phyloP scores from a whole-genome alignment of 148 eudicot species.

The Vaccinium myrtillus region DNA sequence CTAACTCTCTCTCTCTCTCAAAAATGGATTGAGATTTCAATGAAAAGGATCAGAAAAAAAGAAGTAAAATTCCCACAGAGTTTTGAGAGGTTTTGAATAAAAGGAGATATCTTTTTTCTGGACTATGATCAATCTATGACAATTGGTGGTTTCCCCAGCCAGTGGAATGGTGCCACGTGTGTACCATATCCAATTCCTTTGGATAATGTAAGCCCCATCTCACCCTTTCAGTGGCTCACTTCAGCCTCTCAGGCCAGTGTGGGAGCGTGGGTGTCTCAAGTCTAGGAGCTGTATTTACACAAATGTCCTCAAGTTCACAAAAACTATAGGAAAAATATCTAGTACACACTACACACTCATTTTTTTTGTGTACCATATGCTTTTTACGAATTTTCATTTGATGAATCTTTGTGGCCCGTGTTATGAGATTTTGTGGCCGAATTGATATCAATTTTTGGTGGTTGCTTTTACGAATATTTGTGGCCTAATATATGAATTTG shows the following conservation, averaged over 20 bases:
- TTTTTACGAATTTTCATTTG: too few species aligned
- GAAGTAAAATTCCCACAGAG: neutral
- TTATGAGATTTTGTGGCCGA: too few species aligned
- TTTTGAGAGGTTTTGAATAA: slow-evolving; percentile 15
- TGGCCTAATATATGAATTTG: too few species aligned
- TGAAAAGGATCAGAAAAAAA: neutral
- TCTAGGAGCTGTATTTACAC: too few species aligned
- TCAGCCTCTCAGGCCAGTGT: neutral
- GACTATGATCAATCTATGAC: slow-evolving; percentile 10
- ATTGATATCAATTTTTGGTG: too few species aligned
- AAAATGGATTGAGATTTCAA: neutral
- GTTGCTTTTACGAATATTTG: too few species aligned
- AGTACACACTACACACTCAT: too few species aligned
- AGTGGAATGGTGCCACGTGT: slow-evolving; percentile 39
- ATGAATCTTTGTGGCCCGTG: too few species aligned
- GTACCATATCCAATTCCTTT: slow-evolving; percentile 42
- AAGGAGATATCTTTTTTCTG: slow-evolving; percentile 27
- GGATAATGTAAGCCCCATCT: slow-evolving; percentile 31
- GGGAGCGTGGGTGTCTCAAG: too few species aligned
- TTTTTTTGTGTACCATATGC: too few species aligned
- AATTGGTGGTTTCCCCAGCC: slow-evolving; percentile 24
- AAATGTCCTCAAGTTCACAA: too few species aligned
- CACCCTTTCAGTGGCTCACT: neutral
- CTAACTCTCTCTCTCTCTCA: neutral
- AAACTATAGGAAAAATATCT: too few species aligned